Percentiles rank a stretch among this genome's conserved stretches.
Evolutionary conservation across 139 green algal genomes (phyloP).

Genomic region (Marvania coccoides): DNA sequence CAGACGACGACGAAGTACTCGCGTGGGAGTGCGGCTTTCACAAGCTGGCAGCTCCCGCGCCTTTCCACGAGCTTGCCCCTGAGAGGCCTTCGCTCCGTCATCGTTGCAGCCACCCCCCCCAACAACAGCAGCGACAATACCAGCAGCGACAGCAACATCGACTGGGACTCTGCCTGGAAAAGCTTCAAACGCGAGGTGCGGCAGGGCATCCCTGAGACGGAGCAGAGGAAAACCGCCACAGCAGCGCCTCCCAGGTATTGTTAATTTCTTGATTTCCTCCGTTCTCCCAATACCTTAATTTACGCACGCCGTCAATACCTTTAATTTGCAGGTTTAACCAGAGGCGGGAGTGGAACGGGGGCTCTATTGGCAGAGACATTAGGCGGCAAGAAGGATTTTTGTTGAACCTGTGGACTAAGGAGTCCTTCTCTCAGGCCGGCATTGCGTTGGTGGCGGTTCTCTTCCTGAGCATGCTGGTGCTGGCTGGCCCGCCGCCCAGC

Average conservation of each 20-base stretch:
- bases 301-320: background rate
- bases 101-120: too few relatives aligned
- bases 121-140: background rate
- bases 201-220: background rate
- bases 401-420: slow-evolving; percentile 22
- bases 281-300: background rate
- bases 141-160: background rate
- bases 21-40: too few relatives aligned
- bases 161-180: background rate
- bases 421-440: slow-evolving; percentile 12
- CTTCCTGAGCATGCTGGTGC: slow-evolving; percentile 25
- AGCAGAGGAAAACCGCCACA: background rate
- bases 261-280: background rate
- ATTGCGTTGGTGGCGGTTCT: slow-evolving; percentile 15
- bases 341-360: background rate
- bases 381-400: slow-evolving; percentile 17
- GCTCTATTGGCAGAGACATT: slow-evolving; percentile 4
- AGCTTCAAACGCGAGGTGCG: background rate
- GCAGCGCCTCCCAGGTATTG: background rate
- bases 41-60: too few relatives aligned
- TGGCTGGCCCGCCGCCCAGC: slow-evolving; percentile 22
- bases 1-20: too few relatives aligned
- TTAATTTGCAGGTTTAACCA: slow-evolving; percentile 3
- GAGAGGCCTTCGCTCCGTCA: too few relatives aligned
- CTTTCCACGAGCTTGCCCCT: too few relatives aligned